Percentiles rank a stretch among this genome's conserved stretches.
phyloP scores from a whole-genome alignment of 1,284 basidiomycete genomes.

The Cerioporus squamosus region DNA sequence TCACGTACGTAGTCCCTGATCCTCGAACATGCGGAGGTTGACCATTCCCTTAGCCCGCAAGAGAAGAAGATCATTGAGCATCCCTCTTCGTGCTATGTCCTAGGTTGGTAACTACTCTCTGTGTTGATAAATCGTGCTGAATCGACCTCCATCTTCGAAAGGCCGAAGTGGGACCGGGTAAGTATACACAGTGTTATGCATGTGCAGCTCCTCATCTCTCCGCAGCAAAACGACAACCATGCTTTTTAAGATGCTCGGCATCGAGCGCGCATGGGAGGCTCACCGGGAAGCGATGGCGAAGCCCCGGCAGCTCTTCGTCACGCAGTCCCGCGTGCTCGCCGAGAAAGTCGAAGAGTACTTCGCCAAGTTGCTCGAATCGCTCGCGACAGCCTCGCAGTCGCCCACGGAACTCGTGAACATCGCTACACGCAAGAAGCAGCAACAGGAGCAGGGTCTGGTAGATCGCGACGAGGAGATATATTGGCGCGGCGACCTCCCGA shows the following conservation, averaged over 20 bases:
- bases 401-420: conserved; percentile 38
- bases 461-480: conserved; percentile 52
- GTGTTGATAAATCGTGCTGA: too few species aligned
- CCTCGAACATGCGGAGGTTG: too few species aligned
- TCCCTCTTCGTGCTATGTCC: conserved; percentile 62
- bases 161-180: conserved; percentile 57
- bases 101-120: conserved; percentile 41
- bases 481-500: conserved; percentile 51
- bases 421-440: too few species aligned
- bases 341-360: conserved; percentile 70
- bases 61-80: conserved; percentile 67
- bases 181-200: neutral
- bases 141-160: neutral
- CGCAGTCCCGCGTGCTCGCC: conserved; percentile 66
- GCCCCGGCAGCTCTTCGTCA: conserved; percentile 73
- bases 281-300: conserved; percentile 30
- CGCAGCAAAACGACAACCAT: conserved; percentile 74
- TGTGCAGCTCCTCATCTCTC: neutral
- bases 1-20: conserved; percentile 44
- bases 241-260: conserved; percentile 71
- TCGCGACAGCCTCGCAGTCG: conserved; percentile 40
- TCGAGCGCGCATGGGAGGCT: conserved; percentile 53
- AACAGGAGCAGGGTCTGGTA: conserved; percentile 32
- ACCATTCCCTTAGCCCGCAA: conserved; percentile 42
- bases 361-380: conserved; percentile 51